These are phyloP conservation scores for Phlebiopsis flavidoalba DNA, from an alignment of 768 basidiomycete species.

Conservation along the genomic window DNA sequence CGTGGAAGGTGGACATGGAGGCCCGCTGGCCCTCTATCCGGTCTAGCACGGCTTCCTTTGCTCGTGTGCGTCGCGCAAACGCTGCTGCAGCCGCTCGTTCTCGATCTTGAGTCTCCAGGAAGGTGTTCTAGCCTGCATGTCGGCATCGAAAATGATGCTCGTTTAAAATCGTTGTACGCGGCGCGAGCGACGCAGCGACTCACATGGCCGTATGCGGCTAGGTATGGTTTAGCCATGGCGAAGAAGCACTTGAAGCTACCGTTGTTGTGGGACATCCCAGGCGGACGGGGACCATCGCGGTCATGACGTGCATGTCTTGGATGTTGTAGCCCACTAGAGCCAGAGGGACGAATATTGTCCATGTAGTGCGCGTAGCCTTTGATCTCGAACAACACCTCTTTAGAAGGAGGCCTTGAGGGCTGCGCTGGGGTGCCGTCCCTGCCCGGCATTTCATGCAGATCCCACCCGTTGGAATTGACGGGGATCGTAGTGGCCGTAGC, in stretches of 20 bases:
- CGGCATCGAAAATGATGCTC: slow-evolving; percentile 3
- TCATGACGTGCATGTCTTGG: neutral
- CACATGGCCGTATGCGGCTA: slow-evolving; percentile 67
- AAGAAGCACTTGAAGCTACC: slow-evolving; percentile 56
- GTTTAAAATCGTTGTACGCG: neutral
- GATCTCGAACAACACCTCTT: slow-evolving; percentile 65
- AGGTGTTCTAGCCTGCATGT: slow-evolving; percentile 56
- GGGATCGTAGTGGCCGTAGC: slow-evolving; percentile 15
- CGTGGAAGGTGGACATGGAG: slow-evolving; percentile 18
- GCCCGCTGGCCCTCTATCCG: neutral
- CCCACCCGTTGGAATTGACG: neutral
- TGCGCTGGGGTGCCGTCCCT: slow-evolving; percentile 3
- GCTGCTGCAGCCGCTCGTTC: slow-evolving; percentile 73
- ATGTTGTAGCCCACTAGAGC: neutral
- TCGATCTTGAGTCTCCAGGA: slow-evolving; percentile 84
- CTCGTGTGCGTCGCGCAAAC: slow-evolving; percentile 27
- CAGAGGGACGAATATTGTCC: neutral
- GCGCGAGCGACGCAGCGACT: slow-evolving; percentile 15
- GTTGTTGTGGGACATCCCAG: slow-evolving; percentile 15
- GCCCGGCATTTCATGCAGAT: neutral
- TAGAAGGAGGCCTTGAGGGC: slow-evolving; percentile 13
- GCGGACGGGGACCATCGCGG: neutral
- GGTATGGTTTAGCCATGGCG: slow-evolving; percentile 75
- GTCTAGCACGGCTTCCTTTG: neutral
- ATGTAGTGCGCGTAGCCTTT: slow-evolving; percentile 56